Evolutionary conservation across 768 basidiomycete genomes (phyloP).

Genomic region (Cystoderma amianthinum): DNA sequence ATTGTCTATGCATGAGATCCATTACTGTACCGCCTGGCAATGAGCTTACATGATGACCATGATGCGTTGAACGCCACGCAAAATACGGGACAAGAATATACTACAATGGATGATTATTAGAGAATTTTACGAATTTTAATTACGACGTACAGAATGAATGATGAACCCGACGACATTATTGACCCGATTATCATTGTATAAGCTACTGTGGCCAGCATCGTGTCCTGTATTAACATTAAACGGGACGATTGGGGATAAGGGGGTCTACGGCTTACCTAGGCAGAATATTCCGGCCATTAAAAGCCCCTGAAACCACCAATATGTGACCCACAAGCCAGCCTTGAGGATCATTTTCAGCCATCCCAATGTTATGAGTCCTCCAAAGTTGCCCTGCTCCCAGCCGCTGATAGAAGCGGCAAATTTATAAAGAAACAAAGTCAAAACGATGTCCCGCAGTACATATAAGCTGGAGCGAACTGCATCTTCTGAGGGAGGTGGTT

Average conservation of each 20-base stretch:
- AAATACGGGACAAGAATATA: conserved; percentile 40
- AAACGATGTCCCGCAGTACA: conserved; percentile 35
- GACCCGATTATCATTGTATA: conserved; percentile 25
- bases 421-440: conserved; percentile 33
- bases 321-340: conserved; percentile 32
- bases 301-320: conserved; percentile 47
- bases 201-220: conserved; percentile 37
- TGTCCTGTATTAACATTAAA: conserved; percentile 21
- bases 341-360: conserved; percentile 24
- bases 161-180: conserved; percentile 44
- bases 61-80: conserved; percentile 54
- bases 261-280: conserved; percentile 25
- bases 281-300: conserved; percentile 47
- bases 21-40: not conserved
- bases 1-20: conserved; percentile 10
- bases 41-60: conserved; percentile 41
- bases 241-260: not conserved
- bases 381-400: conserved; percentile 28
- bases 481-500: conserved; percentile 19
- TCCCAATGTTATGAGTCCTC: conserved; percentile 24
- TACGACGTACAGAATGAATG: conserved; percentile 31
- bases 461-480: conserved; percentile 31
- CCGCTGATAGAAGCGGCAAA: conserved; percentile 36
- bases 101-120: conserved; percentile 5
- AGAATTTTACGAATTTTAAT: not conserved